Base-by-base conservation (phyloP, 2,329 filamentous ascomycete species). In the Xylaria sp. region DNA sequence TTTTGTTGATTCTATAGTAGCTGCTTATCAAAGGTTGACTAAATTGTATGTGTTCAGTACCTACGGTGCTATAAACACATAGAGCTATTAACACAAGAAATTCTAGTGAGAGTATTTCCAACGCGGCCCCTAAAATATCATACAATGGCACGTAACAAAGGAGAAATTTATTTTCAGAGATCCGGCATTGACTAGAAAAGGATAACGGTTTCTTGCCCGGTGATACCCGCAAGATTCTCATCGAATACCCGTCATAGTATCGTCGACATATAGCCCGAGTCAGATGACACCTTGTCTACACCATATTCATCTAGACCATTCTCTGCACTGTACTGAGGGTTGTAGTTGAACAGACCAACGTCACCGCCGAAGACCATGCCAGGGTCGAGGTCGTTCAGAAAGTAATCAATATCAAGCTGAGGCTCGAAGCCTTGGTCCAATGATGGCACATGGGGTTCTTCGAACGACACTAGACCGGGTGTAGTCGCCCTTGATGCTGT, bases 181-280 rank as follows among this genome's bases (percentile, higher is more conserved):
- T 14, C 8, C 14, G 17, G 42, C n/a, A n/a, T n/a, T 45, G 40
- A 54, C 35, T 25, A 57, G 51, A 9, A n/a, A n/a, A 51, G 19
- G 4, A 15, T 11, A 33, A 17, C 28, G 21, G 15, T 28, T 7
- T 46, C 8, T 23, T 15, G 19, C 21, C 38, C 46, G 4, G 31
- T n/a, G 14, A 35, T 23, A 17, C 11, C 19, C 14, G 45, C 33
- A 25, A 14, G 14, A n/a, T 9, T 21, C n/a, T 60, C 60, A 62
- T 15, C 9, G 45, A 53, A 58, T 60, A 23, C 50, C 65, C 50
- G 64, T 63, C 33, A 46, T 60, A 2, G 67, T 70, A 35, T 65
- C 42, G 65, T 71, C 7, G 71, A 73, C 55, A 65, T 67, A 57
- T 74, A 74, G 1, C 73, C 71, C n/a, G 71, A 74, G 56, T 74